phyloP scores from a whole-genome alignment of 257 asterid genomes.

The Solanum ossicruentum region DNA sequence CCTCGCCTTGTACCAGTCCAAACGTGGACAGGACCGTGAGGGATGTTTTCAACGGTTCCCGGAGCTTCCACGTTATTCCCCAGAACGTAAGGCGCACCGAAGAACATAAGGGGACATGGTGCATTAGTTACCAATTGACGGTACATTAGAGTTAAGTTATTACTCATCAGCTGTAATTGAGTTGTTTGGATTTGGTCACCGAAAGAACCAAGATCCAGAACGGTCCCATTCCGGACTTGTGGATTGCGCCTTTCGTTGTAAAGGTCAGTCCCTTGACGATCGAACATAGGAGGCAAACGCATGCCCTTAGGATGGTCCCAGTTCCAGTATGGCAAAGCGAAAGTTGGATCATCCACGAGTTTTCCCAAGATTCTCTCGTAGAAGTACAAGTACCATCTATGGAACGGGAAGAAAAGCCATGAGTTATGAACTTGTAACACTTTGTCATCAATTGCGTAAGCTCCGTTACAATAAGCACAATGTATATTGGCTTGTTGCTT shows the following conservation, averaged over 20 bases:
- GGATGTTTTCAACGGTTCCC: slow-evolving; percentile 6
- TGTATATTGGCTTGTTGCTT: slow-evolving; percentile 19
- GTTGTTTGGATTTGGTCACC: not conserved
- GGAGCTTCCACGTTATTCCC: not conserved
- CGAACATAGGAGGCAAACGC: slow-evolving; percentile 4
- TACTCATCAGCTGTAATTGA: not conserved
- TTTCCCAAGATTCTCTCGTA: slow-evolving; percentile 18
- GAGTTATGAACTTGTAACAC: slow-evolving; percentile 10
- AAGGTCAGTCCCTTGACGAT: not conserved
- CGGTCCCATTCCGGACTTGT: not conserved
- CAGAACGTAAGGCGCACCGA: not conserved
- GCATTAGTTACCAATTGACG: slow-evolving; percentile 7
- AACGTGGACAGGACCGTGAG: slow-evolving; percentile 9
- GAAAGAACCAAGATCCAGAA: not conserved
- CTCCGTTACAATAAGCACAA: slow-evolving; percentile 22
- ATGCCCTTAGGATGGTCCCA: slow-evolving; percentile 17
- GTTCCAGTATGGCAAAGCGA: slow-evolving; percentile 11
- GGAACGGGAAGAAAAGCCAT: slow-evolving; percentile 23
- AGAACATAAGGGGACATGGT: not conserved
- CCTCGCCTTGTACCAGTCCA: not conserved
- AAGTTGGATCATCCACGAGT: slow-evolving; percentile 7
- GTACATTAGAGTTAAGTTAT: slow-evolving; percentile 6
- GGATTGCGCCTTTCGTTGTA: slow-evolving; percentile 6
- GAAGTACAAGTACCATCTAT: slow-evolving; percentile 20
- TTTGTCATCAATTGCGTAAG: not conserved